Evolutionary conservation across 768 basidiomycete species (phyloP).

Genomic region (Amanita inopinata): DNA sequence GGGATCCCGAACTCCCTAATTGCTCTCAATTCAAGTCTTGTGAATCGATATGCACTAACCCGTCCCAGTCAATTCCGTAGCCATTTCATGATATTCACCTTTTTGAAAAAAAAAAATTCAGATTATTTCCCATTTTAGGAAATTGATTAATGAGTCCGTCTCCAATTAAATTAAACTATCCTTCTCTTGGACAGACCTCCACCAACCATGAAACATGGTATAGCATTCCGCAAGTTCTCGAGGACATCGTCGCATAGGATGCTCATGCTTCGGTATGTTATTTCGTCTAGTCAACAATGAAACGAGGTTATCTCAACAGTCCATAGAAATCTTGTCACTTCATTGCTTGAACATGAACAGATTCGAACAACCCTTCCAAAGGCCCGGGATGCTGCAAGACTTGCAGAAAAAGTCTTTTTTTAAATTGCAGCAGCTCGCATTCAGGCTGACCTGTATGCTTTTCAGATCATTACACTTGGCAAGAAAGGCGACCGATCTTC

Average conservation of each 20-base stretch:
- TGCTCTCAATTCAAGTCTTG: too few relatives aligned
- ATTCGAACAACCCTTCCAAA: slow-evolving; percentile 95
- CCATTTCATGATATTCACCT: too few relatives aligned
- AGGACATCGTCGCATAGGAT: slow-evolving; percentile 87
- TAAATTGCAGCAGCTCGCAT: neutral
- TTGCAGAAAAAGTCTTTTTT: slow-evolving; percentile 77
- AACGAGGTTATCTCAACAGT: slow-evolving; percentile 11
- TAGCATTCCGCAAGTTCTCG: slow-evolving; percentile 87
- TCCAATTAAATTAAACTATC: neutral
- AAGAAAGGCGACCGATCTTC: slow-evolving; percentile 72
- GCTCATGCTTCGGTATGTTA: slow-evolving; percentile 78
- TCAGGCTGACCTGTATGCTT: slow-evolving; percentile 4
- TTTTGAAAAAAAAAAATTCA: too few relatives aligned
- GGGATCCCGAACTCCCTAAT: too few relatives aligned
- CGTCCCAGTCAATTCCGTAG: too few relatives aligned
- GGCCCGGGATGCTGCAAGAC: slow-evolving; percentile 81
- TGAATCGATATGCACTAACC: too few relatives aligned
- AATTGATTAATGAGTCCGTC: neutral
- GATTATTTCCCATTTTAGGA: neutral
- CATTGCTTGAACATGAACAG: slow-evolving; percentile 88
- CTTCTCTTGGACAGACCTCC: neutral
- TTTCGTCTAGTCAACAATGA: neutral
- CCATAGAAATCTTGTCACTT: slow-evolving; percentile 84
- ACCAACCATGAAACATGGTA: slow-evolving; percentile 79
- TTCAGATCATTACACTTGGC: slow-evolving; percentile 82